Conservation (phyloP, 768 basidiomycete species). For the Mycena capillaripes region DNA sequence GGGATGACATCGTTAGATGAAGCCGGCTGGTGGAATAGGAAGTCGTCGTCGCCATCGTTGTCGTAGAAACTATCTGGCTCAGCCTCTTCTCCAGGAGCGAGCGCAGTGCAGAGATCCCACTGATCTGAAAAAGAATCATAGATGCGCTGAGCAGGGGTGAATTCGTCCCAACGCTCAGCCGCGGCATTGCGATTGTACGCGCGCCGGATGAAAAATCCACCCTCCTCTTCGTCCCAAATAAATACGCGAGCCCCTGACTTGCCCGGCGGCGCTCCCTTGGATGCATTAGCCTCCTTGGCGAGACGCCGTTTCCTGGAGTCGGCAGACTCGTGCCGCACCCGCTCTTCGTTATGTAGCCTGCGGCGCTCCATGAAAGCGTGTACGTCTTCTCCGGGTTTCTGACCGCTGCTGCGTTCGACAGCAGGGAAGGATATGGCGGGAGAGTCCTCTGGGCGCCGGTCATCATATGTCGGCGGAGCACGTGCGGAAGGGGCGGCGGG, state of each 20-base stretch:
- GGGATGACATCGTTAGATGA: slow-evolving; percentile 9
- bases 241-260: slow-evolving; percentile 28
- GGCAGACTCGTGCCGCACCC: slow-evolving; percentile 15
- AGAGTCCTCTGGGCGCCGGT: too few species aligned
- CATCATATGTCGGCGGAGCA: slow-evolving; percentile 5
- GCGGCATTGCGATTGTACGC: slow-evolving; percentile 20
- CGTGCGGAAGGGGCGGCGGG: slow-evolving; percentile 21
- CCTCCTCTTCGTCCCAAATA: slow-evolving; percentile 33
- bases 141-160: slow-evolving; percentile 24
- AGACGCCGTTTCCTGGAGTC: slow-evolving; percentile 10
- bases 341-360: slow-evolving; percentile 25
- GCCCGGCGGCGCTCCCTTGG: slow-evolving; percentile 23
- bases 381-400: slow-evolving; percentile 27
- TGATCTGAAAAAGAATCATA: slow-evolving; percentile 29
- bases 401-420: slow-evolving; percentile 31
- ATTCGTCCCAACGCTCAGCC: slow-evolving; percentile 30
- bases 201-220: slow-evolving; percentile 31
- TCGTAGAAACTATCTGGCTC: slow-evolving; percentile 7
- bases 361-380: slow-evolving; percentile 31
- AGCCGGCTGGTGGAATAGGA: slow-evolving; percentile 5
- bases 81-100: slow-evolving; percentile 23
- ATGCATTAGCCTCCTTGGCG: slow-evolving; percentile 18
- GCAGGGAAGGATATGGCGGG: slow-evolving; percentile 19
- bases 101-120: slow-evolving; percentile 33
- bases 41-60: slow-evolving; percentile 7